Evolutionary conservation across 2,329 filamentous ascomycete genomes (phyloP).

Genomic region (Xylariaceae sp.): DNA sequence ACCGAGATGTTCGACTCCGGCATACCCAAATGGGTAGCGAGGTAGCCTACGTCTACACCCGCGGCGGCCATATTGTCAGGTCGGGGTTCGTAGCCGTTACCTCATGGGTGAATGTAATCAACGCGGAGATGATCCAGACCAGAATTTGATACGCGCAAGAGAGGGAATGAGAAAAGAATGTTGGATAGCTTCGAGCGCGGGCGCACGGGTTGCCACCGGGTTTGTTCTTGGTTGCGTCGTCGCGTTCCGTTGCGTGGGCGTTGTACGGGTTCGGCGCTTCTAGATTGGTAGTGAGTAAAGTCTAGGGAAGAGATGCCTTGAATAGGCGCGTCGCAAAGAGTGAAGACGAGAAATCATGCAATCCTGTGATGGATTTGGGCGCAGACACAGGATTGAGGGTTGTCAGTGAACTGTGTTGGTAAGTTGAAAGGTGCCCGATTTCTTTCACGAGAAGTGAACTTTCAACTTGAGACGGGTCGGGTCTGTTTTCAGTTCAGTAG

Average conservation of each 20-base stretch:
- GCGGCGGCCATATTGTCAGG: conserved; percentile 52
- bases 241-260: not conserved
- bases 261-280: not conserved
- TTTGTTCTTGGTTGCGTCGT: not conserved
- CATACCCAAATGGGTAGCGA: conserved; percentile 66
- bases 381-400: not conserved
- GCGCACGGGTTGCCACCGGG: not conserved
- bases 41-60: conserved; percentile 63
- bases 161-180: not conserved
- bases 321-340: conserved; percentile 10
- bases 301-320: not conserved
- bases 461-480: not conserved
- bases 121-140: not conserved
- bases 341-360: not conserved
- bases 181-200: not conserved
- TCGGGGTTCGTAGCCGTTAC: conserved; percentile 18
- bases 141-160: not conserved
- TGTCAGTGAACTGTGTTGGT: not conserved
- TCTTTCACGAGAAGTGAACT: conserved; percentile 15
- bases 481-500: conserved; percentile 33
- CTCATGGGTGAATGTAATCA: conserved; percentile 22
- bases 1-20: conserved; percentile 58
- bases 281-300: conserved; percentile 4
- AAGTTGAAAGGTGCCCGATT: conserved; percentile 4
- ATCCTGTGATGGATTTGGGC: not conserved